A percentile compares a stretch with the other conserved stretches of the same genome.
Conservation (phyloP, 306 rosid genomes). For the Pterocarpus santalinus region DNA sequence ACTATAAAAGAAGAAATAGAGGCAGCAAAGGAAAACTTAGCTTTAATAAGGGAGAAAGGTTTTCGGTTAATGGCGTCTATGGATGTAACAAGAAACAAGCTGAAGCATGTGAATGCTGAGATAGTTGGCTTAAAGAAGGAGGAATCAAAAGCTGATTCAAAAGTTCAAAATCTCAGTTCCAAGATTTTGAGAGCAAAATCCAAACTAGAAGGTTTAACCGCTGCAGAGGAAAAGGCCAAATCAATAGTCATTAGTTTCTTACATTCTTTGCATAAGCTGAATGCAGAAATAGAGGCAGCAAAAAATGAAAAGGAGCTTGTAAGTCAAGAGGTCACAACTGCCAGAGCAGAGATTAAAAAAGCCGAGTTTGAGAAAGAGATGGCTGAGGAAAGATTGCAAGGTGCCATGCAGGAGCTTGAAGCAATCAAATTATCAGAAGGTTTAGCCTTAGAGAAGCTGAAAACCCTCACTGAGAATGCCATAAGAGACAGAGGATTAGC, state of each 20-base stretch:
- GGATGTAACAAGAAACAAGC: slow-evolving; percentile 85
- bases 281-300: slow-evolving; percentile 65
- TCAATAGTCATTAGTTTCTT: slow-evolving; percentile 62
- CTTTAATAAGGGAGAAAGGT: slow-evolving; percentile 69
- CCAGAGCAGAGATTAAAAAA: slow-evolving; percentile 58
- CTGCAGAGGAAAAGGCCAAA: slow-evolving; percentile 74
- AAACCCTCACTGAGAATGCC: slow-evolving; percentile 61
- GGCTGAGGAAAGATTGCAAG: slow-evolving; percentile 71
- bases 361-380: slow-evolving; percentile 65
- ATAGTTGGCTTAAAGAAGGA: slow-evolving; percentile 58
- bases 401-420: slow-evolving; percentile 75
- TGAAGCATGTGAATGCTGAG: slow-evolving; percentile 62
- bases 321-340: slow-evolving; percentile 55
- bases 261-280: slow-evolving; percentile 64
- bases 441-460: slow-evolving; percentile 68
- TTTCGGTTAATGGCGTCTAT: slow-evolving; percentile 84
- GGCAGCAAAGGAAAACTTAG: slow-evolving; percentile 71
- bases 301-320: slow-evolving; percentile 62
- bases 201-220: slow-evolving; percentile 72
- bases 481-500: slow-evolving; percentile 64
- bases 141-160: slow-evolving; percentile 55
- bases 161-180: slow-evolving; percentile 64
- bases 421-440: slow-evolving; percentile 67
- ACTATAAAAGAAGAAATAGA: slow-evolving; percentile 65
- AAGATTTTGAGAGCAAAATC: slow-evolving; percentile 82